A percentile compares a stretch with the other conserved stretches of the same genome.
Conservation (phyloP, 495 filamentous ascomycete genomes). For the Antarctomyces pellizariae region DNA sequence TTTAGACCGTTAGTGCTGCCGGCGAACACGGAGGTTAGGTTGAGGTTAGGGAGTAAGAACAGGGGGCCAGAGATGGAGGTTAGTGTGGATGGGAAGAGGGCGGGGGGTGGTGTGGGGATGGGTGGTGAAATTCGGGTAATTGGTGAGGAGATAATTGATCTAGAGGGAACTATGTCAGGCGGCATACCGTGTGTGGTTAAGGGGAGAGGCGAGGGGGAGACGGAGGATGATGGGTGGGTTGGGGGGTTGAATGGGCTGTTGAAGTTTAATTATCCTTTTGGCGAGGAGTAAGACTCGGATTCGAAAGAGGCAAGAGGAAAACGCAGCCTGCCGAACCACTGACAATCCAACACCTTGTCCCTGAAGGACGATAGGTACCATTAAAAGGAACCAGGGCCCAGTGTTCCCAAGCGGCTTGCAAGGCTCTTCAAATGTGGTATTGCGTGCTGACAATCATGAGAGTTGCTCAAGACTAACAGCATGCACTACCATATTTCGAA, state of each 20-base stretch:
- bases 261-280: slow-evolving; percentile 97
- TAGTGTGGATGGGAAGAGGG: slow-evolving; percentile 64
- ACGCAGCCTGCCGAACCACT: too few relatives aligned
- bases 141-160: slow-evolving; percentile 48
- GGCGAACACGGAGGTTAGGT: slow-evolving; percentile 56
- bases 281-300: too few relatives aligned
- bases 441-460: too few relatives aligned
- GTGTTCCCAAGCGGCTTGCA: too few relatives aligned
- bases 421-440: too few relatives aligned
- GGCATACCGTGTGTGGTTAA: slow-evolving; percentile 51
- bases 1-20: slow-evolving; percentile 85
- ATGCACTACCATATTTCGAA: too few relatives aligned
- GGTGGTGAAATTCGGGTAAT: slow-evolving; percentile 79
- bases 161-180: slow-evolving; percentile 27
- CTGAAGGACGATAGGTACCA: too few relatives aligned
- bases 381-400: too few relatives aligned
- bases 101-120: slow-evolving; percentile 40
- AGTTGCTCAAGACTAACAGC: too few relatives aligned
- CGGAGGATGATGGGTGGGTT: slow-evolving; percentile 78
- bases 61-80: slow-evolving; percentile 67
- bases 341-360: too few relatives aligned
- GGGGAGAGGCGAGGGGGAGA: slow-evolving; percentile 16
- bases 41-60: slow-evolving; percentile 63
- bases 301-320: too few relatives aligned
- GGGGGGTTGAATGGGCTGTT: slow-evolving; percentile 81